Evolutionary conservation across 2,329 filamentous ascomycete species (phyloP), one percentile per base, ranked within the genome.

Genomic region (Colletotrichum lentis): DNA sequence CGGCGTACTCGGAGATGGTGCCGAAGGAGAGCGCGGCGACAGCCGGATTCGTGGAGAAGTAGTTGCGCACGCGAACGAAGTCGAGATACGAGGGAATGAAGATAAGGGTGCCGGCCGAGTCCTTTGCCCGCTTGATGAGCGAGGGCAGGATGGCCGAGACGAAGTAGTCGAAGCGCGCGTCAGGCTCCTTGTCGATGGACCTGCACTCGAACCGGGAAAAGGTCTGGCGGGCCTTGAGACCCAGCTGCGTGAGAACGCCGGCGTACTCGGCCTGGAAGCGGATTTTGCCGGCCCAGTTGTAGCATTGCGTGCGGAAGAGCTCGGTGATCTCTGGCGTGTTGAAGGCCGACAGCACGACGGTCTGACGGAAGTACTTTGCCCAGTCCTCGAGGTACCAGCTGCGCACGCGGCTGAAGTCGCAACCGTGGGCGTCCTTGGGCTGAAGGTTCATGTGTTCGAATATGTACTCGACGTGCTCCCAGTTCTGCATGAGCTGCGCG

Each of bases 401-500:
- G 58, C 94, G 87, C 6, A 98, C 92, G 20, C 96, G 91, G 72
- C 91, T 92, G 77, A 98, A 97, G 81, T 99, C 96, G 74, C 93
- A 97, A 71, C 92, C 94, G 78, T 97, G 94, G 0, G 93, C 88
- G 73, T 97, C 92, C 75, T 91, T 93, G 44, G 96, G 95, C 74
- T 97, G 93, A 24, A 91, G 84, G 77, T 99, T 99, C 70, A 99
- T 86, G 77, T 97, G 93, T 70, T 93, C 89, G 75, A 98, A 94
- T 73, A 97, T 91, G 77, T 92, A 92, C 77, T 96, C 92, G 69
- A 97, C 88, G 76, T 99, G 95, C 75, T 97, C 94, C 94, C 95
- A 98, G 77, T 97, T 98, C 78, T 99, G 96, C 94, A 97, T 97
- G 10, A 97, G 87, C 49, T 97, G 86, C 0, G 94, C 94, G 78